Percentiles rank a stretch among this genome's conserved stretches.
Conservation (phyloP, 257 asterid species). For the Rubia yunnanensis region DNA sequence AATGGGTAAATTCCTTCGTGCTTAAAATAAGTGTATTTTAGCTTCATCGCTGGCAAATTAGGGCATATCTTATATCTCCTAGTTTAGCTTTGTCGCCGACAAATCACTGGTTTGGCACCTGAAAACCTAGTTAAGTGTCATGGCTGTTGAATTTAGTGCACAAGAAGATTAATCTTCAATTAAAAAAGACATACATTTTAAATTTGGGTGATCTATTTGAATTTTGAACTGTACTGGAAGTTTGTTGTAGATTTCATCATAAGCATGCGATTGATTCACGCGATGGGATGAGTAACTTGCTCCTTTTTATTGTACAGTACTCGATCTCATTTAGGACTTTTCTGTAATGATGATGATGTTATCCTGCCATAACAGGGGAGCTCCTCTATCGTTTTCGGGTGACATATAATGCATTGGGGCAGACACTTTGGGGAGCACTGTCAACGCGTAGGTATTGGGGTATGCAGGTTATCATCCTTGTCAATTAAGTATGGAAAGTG, state of each 20-base stretch:
- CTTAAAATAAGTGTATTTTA: background rate
- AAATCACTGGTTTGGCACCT: background rate
- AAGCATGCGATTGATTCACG: background rate
- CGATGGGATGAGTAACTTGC: background rate
- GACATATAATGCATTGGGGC: conserved; percentile 61
- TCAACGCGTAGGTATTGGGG: conserved; percentile 38
- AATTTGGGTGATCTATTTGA: background rate
- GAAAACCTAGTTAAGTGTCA: conserved; percentile 3
- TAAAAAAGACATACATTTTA: background rate
- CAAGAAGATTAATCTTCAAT: background rate
- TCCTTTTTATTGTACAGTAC: background rate
- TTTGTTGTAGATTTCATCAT: background rate
- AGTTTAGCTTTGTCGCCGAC: background rate
- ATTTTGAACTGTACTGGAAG: background rate
- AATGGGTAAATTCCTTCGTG: background rate
- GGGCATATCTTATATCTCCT: background rate
- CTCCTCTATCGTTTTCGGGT: conserved; percentile 30
- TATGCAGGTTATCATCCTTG: conserved; percentile 30
- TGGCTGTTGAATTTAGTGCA: background rate
- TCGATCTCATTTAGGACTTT: background rate
- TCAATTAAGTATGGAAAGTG: conserved; percentile 65
- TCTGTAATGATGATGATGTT: conserved; percentile 15
- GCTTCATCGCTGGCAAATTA: background rate
- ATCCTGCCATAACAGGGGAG: conserved; percentile 25
- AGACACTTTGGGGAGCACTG: conserved; percentile 40